A percentile compares a stretch with the other conserved stretches of the same genome.
These are phyloP conservation scores for Leccinum subfulvum DNA, from an alignment of 1,284 basidiomycete species.

Conservation along the genomic window DNA sequence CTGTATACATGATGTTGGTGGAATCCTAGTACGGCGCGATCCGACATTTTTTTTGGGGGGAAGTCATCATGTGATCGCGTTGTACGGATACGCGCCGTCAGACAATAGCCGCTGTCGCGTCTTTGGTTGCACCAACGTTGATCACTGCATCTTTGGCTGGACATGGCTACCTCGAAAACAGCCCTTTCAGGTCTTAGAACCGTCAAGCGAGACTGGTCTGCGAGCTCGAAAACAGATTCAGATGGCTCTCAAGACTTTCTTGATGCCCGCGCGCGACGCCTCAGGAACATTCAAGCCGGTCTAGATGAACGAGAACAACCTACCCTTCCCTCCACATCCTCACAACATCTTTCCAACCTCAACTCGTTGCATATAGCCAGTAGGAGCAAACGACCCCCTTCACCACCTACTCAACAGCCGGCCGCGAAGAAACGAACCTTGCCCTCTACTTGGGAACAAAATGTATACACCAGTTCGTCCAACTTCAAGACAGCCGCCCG, in stretches of 20 bases:
- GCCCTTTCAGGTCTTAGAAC: slow-evolving; percentile 47
- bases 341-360: slow-evolving; percentile 19
- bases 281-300: slow-evolving; percentile 51
- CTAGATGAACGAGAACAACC: slow-evolving; percentile 24
- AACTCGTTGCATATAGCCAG: slow-evolving; percentile 32
- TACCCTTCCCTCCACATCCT: slow-evolving; percentile 22
- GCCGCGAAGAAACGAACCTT: slow-evolving; percentile 55
- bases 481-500: slow-evolving; percentile 19
- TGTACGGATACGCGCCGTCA: background rate
- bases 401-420: slow-evolving; percentile 32
- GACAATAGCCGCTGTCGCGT: background rate
- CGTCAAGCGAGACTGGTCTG: slow-evolving; percentile 47
- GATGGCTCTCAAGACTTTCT: slow-evolving; percentile 30
- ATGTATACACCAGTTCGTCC: slow-evolving; percentile 31
- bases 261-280: slow-evolving; percentile 42
- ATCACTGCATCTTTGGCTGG: background rate
- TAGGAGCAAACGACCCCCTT: slow-evolving; percentile 48
- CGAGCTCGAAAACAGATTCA: slow-evolving; percentile 35
- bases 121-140: background rate
- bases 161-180: slow-evolving; percentile 37
- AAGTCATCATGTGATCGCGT: background rate
- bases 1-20: too few species aligned
- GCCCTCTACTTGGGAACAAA: slow-evolving; percentile 47
- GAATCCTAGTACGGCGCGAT: too few species aligned
- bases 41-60: background rate